Evolutionary conservation across 2,329 filamentous ascomycete species (phyloP), one percentile per base, ranked within the genome.

Genomic region (Fusarium nurragi): DNA sequence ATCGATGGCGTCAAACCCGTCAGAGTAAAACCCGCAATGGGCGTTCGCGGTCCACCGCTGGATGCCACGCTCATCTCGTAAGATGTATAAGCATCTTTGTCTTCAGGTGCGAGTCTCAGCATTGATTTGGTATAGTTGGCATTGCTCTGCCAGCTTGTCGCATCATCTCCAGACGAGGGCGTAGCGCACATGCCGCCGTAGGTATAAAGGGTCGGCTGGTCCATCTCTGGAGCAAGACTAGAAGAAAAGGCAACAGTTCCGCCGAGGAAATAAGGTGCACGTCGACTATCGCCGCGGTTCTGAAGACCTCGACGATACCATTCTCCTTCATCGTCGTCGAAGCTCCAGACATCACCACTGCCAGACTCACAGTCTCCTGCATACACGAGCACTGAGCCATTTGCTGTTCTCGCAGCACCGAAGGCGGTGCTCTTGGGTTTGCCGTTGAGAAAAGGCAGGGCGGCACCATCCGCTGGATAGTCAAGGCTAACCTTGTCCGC

Each of bases 171-270:
- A n/a, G 54, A 53, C n/a, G 76, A 73, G 9, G 75, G 73, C 4
- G 68, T 67, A 4, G 90, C 89, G 71, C 94, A 98, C 93, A 97
- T 97, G 68, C 94, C 94, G 32, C 93, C 94, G 76, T 97, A 97
- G 8, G 89, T 80, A 73, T 93, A 97, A 19, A 90, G 78, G 12
- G 81, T 81, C 0, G 86, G 84, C 39, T 82, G 77, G 11, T 84
- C 83, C 58, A 84, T 79, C 25, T 78, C 74, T 0, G 84, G 86
- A 34, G 81, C 82, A 43, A 86, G 79, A 32, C 81, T 84, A 28
- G 82, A 83, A 19, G 92, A 89, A 74, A 93, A 97, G 22, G 88
- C 83, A 49, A 95, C 81, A 14, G 86, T 78, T 12, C 78, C 78
- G 13, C 84, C 84, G 2, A 88, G 78, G 64, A 85, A 85, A 52